These are phyloP conservation scores for Prunus fruticosa DNA, from an alignment of 306 rosid species.

Conservation along the genomic window DNA sequence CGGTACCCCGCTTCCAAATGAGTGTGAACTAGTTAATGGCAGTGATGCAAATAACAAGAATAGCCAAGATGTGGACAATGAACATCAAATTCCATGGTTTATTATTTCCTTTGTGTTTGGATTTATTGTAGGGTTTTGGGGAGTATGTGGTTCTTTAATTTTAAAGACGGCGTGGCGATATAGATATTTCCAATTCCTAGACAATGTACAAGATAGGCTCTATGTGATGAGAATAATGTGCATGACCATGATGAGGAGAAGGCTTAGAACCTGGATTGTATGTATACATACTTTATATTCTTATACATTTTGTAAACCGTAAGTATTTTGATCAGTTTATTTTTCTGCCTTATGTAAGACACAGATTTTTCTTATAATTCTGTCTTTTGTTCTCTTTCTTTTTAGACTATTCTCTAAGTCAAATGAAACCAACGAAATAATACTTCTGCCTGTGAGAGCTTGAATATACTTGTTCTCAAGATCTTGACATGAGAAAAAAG, in stretches of 20 bases:
- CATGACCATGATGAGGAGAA: not conserved
- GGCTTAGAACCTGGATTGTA: not conserved
- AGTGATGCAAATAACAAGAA: not conserved
- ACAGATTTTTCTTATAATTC: not conserved
- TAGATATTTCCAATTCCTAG: not conserved
- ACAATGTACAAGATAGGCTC: not conserved
- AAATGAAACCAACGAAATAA: too few species aligned
- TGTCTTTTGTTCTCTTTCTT: not conserved
- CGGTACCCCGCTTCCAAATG: not conserved
- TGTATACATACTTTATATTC: not conserved
- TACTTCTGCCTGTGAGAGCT: too few species aligned
- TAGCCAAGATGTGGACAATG: not conserved
- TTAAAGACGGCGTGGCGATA: not conserved
- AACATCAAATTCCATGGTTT: not conserved
- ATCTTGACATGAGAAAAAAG: too few species aligned
- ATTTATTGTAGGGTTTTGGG: not conserved
- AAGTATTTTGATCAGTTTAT: not conserved
- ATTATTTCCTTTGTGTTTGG: not conserved
- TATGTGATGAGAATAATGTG: not conserved
- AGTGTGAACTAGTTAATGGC: not conserved
- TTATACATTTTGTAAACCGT: not conserved
- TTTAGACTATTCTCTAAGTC: too few species aligned
- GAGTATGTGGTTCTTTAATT: not conserved
- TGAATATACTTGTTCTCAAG: too few species aligned
- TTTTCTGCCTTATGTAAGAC: not conserved